Conservation (phyloP, 1,284 basidiomycete species). For the Naganishia liquefaciens region DNA sequence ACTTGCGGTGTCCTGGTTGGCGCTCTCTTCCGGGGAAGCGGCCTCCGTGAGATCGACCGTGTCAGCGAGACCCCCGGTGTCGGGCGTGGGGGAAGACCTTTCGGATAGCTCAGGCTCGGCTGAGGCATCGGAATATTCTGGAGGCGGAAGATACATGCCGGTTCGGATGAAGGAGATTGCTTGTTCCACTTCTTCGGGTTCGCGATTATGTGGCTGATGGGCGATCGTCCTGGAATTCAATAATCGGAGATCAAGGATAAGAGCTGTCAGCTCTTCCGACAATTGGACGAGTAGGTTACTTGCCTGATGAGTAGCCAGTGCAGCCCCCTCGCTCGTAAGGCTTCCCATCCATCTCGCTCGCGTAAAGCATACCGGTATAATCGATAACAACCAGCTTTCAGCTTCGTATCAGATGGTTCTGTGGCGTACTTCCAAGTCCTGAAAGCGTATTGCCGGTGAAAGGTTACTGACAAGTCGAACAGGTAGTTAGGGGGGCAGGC, state of each 20-base stretch:
- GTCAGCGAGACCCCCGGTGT: slow-evolving; percentile 32
- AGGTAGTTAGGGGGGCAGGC: slow-evolving; percentile 30
- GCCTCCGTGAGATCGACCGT: slow-evolving; percentile 12
- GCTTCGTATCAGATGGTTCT: slow-evolving; percentile 70
- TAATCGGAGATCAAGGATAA: slow-evolving; percentile 63
- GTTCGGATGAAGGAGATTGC: slow-evolving; percentile 88
- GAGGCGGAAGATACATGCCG: slow-evolving; percentile 60
- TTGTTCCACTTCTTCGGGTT: slow-evolving; percentile 86
- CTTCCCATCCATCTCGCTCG: slow-evolving; percentile 59
- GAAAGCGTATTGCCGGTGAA: not conserved
- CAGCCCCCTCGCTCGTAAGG: slow-evolving; percentile 57
- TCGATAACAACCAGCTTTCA: slow-evolving; percentile 83
- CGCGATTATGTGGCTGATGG: slow-evolving; percentile 62
- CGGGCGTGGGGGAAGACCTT: slow-evolving; percentile 31
- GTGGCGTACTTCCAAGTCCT: slow-evolving; percentile 75
- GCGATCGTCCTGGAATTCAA: not conserved
- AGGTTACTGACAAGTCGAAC: too few relatives aligned
- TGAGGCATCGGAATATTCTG: not conserved
- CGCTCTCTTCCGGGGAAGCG: not conserved
- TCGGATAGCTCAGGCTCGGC: not conserved
- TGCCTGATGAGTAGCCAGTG: slow-evolving; percentile 90
- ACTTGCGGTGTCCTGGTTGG: not conserved
- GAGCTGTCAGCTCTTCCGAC: slow-evolving; percentile 15
- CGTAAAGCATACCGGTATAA: slow-evolving; percentile 77
- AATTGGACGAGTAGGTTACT: slow-evolving; percentile 37